phyloP scores from a whole-genome alignment of 225 moss, liverwort and hornwort genomes.

The Sphagnum tenellum region DNA sequence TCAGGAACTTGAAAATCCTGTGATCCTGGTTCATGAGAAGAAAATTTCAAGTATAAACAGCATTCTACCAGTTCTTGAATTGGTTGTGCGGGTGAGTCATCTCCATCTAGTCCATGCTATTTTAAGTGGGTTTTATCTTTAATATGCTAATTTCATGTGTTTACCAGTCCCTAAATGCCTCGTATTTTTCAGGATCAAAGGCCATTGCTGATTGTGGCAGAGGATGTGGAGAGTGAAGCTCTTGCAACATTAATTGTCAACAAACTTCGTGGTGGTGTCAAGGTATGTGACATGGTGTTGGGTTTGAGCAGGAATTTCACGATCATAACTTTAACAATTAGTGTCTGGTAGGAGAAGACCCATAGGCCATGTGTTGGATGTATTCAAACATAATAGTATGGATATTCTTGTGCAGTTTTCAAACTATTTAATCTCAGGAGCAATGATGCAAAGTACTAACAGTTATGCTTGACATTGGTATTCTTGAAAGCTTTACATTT shows the following conservation, averaged over 20 bases:
- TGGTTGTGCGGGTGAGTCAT: constrained; percentile 35
- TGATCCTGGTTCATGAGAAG: constrained; percentile 50
- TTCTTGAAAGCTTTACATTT: background rate
- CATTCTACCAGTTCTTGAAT: constrained; percentile 53
- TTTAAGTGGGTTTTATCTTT: background rate
- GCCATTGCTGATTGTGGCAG: constrained; percentile 43
- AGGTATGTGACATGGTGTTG: constrained; percentile 8
- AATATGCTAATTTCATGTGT: background rate
- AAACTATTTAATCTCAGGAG: too few species aligned
- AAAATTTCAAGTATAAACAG: constrained; percentile 51
- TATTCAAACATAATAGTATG: too few species aligned
- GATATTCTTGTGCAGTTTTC: too few species aligned
- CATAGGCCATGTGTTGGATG: too few species aligned
- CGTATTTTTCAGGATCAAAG: constrained; percentile 33
- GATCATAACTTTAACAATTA: too few species aligned
- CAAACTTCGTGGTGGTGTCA: constrained; percentile 41
- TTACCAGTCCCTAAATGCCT: too few species aligned
- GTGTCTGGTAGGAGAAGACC: too few species aligned
- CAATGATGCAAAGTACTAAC: background rate
- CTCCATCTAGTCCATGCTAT: background rate
- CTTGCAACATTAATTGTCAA: constrained; percentile 54
- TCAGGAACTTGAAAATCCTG: constrained; percentile 52
- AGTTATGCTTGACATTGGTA: background rate
- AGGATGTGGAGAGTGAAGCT: constrained; percentile 52
- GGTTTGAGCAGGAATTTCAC: too few species aligned